Evolutionary conservation across 768 basidiomycete species (phyloP).

Genomic region (Zangia roseola): DNA sequence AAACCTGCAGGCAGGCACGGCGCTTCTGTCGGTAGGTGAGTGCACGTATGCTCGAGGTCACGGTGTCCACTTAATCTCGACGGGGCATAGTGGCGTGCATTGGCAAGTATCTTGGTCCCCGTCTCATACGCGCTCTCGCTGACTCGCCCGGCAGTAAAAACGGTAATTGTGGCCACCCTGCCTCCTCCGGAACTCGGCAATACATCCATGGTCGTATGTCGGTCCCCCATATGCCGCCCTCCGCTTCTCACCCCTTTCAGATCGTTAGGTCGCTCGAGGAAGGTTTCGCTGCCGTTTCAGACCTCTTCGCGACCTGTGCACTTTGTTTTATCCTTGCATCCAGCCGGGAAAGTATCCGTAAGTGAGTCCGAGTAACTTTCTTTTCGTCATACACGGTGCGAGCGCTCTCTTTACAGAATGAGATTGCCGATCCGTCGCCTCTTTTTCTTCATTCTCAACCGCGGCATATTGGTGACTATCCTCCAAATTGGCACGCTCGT

Average conservation of each 20-base stretch:
- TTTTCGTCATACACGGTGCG: not conserved
- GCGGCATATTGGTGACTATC: constrained; percentile 4
- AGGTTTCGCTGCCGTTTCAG: not conserved
- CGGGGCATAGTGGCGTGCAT: not conserved
- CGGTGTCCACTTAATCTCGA: too few species aligned
- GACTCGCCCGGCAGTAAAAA: not conserved
- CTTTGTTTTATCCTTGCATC: not conserved
- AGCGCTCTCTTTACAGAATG: not conserved
- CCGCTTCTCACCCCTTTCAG: not conserved
- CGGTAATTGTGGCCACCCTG: not conserved
- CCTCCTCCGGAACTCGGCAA: not conserved
- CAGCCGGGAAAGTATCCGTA: not conserved
- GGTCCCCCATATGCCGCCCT: too few species aligned
- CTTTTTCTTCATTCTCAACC: not conserved
- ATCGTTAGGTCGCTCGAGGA: not conserved
- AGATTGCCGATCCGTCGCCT: not conserved
- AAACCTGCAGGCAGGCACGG: not conserved
- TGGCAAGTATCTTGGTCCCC: not conserved
- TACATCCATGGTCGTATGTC: not conserved
- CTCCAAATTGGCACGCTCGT: not conserved
- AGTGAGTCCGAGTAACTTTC: not conserved
- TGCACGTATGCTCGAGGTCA: not conserved
- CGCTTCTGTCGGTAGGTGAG: constrained; percentile 1
- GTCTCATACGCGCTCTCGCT: not conserved
- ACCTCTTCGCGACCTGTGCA: constrained; percentile 4